Percentiles rank a stretch among this genome's conserved stretches.
phyloP scores from a whole-genome alignment of 441 rosid species.

The Viola pubescens region DNA sequence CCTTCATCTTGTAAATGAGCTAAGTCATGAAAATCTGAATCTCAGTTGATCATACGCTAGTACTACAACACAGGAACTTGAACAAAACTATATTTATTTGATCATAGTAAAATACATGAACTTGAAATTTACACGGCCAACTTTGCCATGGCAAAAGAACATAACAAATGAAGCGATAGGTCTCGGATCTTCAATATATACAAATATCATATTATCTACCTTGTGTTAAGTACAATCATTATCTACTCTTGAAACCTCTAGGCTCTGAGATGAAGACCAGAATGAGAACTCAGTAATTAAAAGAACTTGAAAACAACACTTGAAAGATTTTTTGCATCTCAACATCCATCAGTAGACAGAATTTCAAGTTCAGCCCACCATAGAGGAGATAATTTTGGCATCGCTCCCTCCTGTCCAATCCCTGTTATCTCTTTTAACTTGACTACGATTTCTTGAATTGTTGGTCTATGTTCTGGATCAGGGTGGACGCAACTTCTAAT shows the following conservation, averaged over 20 bases:
- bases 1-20: background rate
- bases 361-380: conserved; percentile 99
- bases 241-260: conserved; percentile 12
- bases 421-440: conserved; percentile 60
- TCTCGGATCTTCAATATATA: conserved; percentile 17
- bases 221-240: conserved; percentile 2
- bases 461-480: conserved; percentile 46
- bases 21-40: background rate
- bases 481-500: conserved; percentile 57
- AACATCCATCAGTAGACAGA: conserved; percentile 45
- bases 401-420: conserved; percentile 60
- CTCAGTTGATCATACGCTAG: background rate
- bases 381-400: conserved; percentile 67
- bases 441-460: conserved; percentile 47
- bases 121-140: conserved; percentile 13
- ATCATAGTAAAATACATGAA: conserved; percentile 3
- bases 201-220: conserved; percentile 11
- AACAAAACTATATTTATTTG: background rate
- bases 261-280: conserved; percentile 3
- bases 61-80: background rate
- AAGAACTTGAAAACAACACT: conserved; percentile 7
- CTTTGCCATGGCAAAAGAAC: conserved; percentile 3
- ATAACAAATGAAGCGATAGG: conserved; percentile 10
- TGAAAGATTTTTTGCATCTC: conserved; percentile 17
- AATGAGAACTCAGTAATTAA: conserved; percentile 6